These are phyloP conservation scores for Cryptosporidium meleagridis DNA, from an alignment of 169 alveolate species.

Conservation along the genomic window DNA sequence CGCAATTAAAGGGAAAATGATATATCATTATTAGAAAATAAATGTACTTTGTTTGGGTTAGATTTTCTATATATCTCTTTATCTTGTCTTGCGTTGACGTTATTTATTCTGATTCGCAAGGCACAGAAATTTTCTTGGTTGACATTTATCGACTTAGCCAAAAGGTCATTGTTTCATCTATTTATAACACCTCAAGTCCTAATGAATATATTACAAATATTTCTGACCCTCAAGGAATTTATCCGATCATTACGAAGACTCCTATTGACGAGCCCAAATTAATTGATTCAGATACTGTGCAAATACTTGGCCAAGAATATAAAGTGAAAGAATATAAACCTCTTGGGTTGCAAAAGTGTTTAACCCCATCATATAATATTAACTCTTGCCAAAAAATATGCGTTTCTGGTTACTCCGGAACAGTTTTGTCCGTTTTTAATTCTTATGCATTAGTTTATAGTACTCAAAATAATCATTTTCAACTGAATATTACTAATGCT, in stretches of 20 bases:
- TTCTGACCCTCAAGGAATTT: conserved; percentile 23
- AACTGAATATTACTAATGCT: conserved; percentile 28
- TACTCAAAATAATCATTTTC: neutral
- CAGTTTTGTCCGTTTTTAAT: conserved; percentile 17
- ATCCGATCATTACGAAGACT: conserved; percentile 23
- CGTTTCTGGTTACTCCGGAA: neutral
- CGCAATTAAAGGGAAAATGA: neutral
- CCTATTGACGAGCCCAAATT: conserved; percentile 48
- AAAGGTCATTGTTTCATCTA: conserved; percentile 20
- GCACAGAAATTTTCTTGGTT: conserved; percentile 1
- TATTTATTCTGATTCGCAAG: neutral
- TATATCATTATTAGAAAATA: neutral
- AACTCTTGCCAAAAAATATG: conserved; percentile 56
- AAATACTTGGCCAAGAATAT: conserved; percentile 32
- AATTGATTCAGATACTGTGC: conserved; percentile 1
- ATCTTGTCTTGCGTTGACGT: neutral
- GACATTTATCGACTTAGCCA: conserved; percentile 25
- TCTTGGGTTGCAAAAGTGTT: conserved; percentile 36
- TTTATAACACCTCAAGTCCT: conserved; percentile 42
- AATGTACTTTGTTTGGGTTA: neutral
- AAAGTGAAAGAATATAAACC: neutral
- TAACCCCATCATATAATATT: conserved; percentile 46
- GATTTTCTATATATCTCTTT: neutral
- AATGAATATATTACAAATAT: conserved; percentile 30
- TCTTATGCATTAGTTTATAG: conserved; percentile 37